Percentiles rank a stretch among this genome's conserved stretches.
Evolutionary conservation across 345 rosid genomes (phyloP).

Genomic region (Noccaea caerulescens): DNA sequence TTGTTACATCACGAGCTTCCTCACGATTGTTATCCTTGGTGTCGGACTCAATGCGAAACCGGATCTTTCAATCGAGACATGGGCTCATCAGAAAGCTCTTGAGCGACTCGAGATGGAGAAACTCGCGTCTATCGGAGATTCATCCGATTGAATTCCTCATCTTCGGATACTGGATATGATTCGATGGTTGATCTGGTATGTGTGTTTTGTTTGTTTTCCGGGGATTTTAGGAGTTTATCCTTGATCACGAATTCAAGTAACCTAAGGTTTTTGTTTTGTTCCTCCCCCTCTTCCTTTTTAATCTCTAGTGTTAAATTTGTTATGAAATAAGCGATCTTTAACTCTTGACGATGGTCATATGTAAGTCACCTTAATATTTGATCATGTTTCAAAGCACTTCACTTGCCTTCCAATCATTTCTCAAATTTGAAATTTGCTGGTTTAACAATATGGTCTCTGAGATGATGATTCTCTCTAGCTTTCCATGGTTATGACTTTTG

Average conservation of each 20-base stretch:
- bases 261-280: slow-evolving; percentile 23
- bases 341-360: slow-evolving; percentile 36
- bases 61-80: slow-evolving; percentile 94
- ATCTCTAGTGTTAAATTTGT: slow-evolving; percentile 29
- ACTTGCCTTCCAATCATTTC: not conserved
- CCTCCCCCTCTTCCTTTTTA: slow-evolving; percentile 9
- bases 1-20: slow-evolving; percentile 93
- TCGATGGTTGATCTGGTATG: slow-evolving; percentile 34
- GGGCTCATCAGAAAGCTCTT: slow-evolving; percentile 96
- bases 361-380: slow-evolving; percentile 19
- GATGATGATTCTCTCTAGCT: not conserved
- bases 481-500: not conserved
- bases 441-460: not conserved
- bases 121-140: slow-evolving; percentile 36
- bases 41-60: slow-evolving; percentile 96
- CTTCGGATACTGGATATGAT: slow-evolving; percentile 10
- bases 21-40: slow-evolving; percentile 88
- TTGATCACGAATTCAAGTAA: slow-evolving; percentile 26
- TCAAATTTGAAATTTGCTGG: not conserved
- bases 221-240: slow-evolving; percentile 21
- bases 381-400: slow-evolving; percentile 1
- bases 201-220: not conserved
- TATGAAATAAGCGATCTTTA: slow-evolving; percentile 36
- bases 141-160: slow-evolving; percentile 24
- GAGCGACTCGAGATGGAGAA: slow-evolving; percentile 80